Percentiles rank a stretch among this genome's conserved stretches.
Evolutionary conservation across 2,329 filamentous ascomycete genomes (phyloP).

Genomic region (Daldinia eschscholtzii): DNA sequence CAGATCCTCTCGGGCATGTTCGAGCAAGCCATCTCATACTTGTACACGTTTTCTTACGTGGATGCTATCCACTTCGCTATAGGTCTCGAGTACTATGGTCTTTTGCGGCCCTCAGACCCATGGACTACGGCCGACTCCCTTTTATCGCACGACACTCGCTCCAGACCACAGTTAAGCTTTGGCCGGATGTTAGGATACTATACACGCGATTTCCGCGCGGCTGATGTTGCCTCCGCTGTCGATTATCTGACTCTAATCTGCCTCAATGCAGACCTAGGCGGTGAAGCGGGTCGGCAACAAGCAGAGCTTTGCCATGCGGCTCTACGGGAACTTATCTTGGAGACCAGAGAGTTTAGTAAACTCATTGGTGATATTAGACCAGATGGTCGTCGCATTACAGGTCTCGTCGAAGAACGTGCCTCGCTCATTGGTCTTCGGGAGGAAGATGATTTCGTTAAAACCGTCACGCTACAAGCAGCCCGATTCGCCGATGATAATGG

Average conservation of each 20-base stretch:
- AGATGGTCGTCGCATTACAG: constrained; percentile 86
- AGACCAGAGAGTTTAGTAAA: constrained; percentile 95
- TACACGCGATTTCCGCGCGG: constrained; percentile 93
- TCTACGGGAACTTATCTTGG: constrained; percentile 92
- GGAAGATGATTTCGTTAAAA: constrained; percentile 86
- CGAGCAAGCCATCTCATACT: constrained; percentile 90
- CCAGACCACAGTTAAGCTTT: constrained; percentile 89
- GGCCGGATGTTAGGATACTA: constrained; percentile 94
- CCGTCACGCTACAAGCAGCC: constrained; percentile 93
- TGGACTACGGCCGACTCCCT: constrained; percentile 78
- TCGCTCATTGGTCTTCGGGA: constrained; percentile 83
- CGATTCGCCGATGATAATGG: constrained; percentile 95
- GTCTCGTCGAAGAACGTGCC: constrained; percentile 88
- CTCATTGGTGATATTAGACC: constrained; percentile 90
- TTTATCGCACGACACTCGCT: constrained; percentile 74
- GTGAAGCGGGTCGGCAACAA: constrained; percentile 80
- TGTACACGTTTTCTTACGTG: constrained; percentile 91
- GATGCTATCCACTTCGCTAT: constrained; percentile 96
- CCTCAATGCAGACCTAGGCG: constrained; percentile 85
- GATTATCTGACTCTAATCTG: constrained; percentile 95
- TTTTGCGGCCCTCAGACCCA: constrained; percentile 88
- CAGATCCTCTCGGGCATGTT: constrained; percentile 93
- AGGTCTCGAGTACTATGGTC: constrained; percentile 87
- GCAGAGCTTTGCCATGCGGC: constrained; percentile 90
- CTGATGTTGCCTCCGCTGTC: constrained; percentile 87